Evolutionary conservation across 345 rosid genomes (phyloP).

Genomic region (Microthlaspi erraticum): DNA sequence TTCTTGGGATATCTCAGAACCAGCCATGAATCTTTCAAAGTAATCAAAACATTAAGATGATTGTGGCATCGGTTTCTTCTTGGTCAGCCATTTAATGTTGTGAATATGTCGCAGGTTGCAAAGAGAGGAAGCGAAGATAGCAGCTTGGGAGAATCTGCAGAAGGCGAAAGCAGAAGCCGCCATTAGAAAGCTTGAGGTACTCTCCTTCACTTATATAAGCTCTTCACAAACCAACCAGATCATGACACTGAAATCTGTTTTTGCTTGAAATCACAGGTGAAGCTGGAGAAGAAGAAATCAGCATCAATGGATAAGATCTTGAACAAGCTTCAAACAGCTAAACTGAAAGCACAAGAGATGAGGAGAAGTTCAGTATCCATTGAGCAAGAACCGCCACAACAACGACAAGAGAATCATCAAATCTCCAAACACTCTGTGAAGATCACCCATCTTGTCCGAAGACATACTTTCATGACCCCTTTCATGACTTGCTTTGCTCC

Average conservation of each 20-base stretch:
- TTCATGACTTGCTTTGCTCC: slow-evolving; percentile 64
- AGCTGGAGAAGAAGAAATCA: slow-evolving; percentile 88
- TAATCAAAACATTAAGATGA: slow-evolving; percentile 26
- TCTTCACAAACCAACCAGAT: neutral
- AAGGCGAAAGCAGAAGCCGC: slow-evolving; percentile 99
- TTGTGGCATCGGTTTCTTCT: slow-evolving; percentile 8
- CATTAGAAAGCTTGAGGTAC: slow-evolving; percentile 85
- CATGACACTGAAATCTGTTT: neutral
- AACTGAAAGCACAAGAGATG: slow-evolving; percentile 78
- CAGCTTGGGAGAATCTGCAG: slow-evolving; percentile 97
- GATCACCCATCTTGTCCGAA: slow-evolving; percentile 48
- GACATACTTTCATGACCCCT: slow-evolving; percentile 43
- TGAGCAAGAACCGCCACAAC: slow-evolving; percentile 41
- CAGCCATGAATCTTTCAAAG: slow-evolving; percentile 68
- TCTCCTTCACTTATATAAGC: neutral
- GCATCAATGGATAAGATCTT: slow-evolving; percentile 81
- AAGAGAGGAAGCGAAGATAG: slow-evolving; percentile 90
- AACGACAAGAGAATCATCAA: slow-evolving; percentile 36
- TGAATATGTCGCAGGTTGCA: slow-evolving; percentile 55
- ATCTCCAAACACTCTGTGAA: slow-evolving; percentile 48
- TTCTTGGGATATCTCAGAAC: slow-evolving; percentile 66
- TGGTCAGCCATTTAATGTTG: slow-evolving; percentile 3
- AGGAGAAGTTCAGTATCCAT: slow-evolving; percentile 53
- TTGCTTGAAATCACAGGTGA: slow-evolving; percentile 56
- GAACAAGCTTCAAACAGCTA: slow-evolving; percentile 68